Conservation (phyloP, 495 filamentous ascomycete genomes). For the Rostrohypoxylon terebratum region DNA sequence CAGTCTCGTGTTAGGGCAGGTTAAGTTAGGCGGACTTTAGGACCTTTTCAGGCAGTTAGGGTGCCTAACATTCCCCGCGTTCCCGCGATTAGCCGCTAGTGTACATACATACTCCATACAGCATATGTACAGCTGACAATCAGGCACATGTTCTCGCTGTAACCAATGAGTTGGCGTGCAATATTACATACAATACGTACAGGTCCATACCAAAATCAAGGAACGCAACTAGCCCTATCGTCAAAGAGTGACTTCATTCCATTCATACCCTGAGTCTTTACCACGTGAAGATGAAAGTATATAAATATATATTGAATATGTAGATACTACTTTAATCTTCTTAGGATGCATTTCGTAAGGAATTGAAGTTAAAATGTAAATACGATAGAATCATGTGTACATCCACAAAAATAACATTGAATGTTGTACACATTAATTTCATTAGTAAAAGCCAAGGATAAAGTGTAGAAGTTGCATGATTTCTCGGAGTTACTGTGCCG, state of each 20-base stretch:
- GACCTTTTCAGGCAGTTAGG: slow-evolving; percentile 37
- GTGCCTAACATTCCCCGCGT: slow-evolving; percentile 29
- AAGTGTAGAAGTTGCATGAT: background rate
- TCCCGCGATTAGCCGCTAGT: slow-evolving; percentile 37
- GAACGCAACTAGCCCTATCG: background rate
- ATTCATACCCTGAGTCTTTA: slow-evolving; percentile 10
- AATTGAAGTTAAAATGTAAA: background rate
- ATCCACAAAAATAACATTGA: background rate
- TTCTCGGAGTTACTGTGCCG: slow-evolving; percentile 6
- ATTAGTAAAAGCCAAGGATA: background rate
- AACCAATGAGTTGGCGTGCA: slow-evolving; percentile 13
- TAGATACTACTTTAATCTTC: no score
- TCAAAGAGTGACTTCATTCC: slow-evolving; percentile 22
- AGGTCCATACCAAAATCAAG: slow-evolving; percentile 1
- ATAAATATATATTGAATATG: no score
- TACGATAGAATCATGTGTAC: background rate
- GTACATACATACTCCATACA: no score
- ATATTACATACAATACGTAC: background rate
- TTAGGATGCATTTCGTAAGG: background rate
- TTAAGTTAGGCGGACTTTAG: slow-evolving; percentile 11
- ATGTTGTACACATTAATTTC: background rate
- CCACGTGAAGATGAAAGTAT: slow-evolving; percentile 7
- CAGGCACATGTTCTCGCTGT: slow-evolving; percentile 13
- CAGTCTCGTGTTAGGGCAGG: slow-evolving; percentile 14
- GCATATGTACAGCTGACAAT: slow-evolving; percentile 36